These are phyloP conservation scores for Castanopsis chinensis DNA, from an alignment of 306 rosid genomes.

Conservation along the genomic window DNA sequence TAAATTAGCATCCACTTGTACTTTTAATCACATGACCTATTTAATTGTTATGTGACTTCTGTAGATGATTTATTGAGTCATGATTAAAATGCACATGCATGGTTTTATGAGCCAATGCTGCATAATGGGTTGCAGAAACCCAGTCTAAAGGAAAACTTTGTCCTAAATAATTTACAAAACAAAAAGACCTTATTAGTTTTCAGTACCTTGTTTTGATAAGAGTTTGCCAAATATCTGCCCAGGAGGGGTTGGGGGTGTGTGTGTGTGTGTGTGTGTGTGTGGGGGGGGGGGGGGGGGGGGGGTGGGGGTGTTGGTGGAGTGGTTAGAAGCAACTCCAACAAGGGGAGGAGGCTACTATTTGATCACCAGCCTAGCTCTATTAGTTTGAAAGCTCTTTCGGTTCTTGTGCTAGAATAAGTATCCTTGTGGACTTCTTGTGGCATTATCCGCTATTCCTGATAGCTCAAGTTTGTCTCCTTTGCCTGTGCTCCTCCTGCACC, in stretches of 20 bases:
- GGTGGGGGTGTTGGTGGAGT: no score
- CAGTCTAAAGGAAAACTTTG: no score
- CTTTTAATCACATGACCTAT: no score
- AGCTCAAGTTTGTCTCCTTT: neutral
- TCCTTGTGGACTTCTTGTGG: neutral
- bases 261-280: no score
- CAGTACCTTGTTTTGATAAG: neutral
- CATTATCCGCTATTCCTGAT: neutral
- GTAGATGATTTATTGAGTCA: no score
- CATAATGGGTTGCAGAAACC: no score
- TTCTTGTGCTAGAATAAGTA: neutral
- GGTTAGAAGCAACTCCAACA: neutral
- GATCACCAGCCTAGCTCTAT: neutral
- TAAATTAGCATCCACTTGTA: no score
- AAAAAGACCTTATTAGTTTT: neutral
- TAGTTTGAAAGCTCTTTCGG: neutral
- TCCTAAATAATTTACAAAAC: neutral
- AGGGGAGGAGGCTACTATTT: neutral
- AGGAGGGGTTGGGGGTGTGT: no score
- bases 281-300: no score
- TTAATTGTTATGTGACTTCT: no score
- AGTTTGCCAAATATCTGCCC: neutral
- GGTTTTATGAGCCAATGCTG: no score
- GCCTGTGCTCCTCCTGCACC: neutral
- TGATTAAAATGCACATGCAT: no score